Percentiles rank a stretch among this genome's conserved stretches.
Conservation (phyloP, 129 eudicot species). For the Gnaphalium uliginosum region DNA sequence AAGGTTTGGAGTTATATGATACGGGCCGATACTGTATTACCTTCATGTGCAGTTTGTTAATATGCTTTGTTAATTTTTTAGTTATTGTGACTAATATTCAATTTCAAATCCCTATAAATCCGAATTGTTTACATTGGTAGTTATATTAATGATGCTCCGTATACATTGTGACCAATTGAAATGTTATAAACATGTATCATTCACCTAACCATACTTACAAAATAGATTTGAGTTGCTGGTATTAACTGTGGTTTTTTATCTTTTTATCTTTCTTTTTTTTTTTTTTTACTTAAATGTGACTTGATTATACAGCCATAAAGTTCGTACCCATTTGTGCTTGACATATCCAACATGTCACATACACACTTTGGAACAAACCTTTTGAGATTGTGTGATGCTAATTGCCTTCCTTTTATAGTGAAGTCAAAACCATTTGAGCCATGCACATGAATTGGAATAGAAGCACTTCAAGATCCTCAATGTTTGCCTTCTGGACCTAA, state of each 20-base stretch:
- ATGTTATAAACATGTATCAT: no score
- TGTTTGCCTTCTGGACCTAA: not conserved
- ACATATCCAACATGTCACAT: not conserved
- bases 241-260: no score
- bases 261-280: no score
- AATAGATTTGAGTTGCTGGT: no score
- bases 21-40: not conserved
- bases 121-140: no score
- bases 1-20: not conserved
- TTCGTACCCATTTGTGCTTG: not conserved
- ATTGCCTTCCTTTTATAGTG: not conserved
- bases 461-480: constrained; percentile 8
- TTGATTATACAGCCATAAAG: not conserved
- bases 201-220: no score
- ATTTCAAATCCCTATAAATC: no score
- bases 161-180: not conserved
- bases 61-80: not conserved
- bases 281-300: no score
- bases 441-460: constrained; percentile 19
- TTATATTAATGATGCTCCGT: not conserved
- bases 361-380: not conserved
- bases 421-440: constrained; percentile 11
- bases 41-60: not conserved
- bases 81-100: no score
- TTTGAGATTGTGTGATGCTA: constrained; percentile 12